Evolutionary conservation across 2,329 filamentous ascomycete species (phyloP).

Genomic region (Pseudogymnoascus sp.): DNA sequence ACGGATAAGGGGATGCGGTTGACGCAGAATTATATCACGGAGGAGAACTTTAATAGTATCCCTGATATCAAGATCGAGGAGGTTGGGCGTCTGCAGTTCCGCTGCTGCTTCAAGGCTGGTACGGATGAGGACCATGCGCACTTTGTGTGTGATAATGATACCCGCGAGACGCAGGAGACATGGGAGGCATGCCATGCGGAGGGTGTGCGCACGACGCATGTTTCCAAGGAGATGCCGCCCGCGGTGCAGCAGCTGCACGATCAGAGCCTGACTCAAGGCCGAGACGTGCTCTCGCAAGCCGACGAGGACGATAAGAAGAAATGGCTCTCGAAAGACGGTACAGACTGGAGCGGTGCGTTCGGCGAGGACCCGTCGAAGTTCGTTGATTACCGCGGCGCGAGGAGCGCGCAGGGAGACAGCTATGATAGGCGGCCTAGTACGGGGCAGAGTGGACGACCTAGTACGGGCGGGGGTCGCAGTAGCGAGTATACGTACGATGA

Average conservation of each 20-base stretch:
- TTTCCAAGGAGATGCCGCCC: constrained; percentile 67
- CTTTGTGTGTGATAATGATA: constrained; percentile 81
- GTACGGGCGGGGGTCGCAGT: neutral
- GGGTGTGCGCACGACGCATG: constrained; percentile 67
- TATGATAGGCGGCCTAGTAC: neutral
- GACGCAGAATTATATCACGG: constrained; percentile 87
- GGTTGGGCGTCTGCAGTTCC: constrained; percentile 75
- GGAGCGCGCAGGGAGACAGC: constrained; percentile 16
- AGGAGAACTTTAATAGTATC: constrained; percentile 62
- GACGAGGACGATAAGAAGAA: constrained; percentile 65
- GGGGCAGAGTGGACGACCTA: neutral
- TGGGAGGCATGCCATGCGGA: constrained; percentile 91
- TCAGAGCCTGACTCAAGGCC: constrained; percentile 67
- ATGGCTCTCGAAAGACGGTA: constrained; percentile 74
- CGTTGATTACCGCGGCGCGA: constrained; percentile 21
- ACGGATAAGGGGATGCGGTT: constrained; percentile 69
- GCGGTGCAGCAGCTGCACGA: constrained; percentile 72
- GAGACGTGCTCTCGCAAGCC: constrained; percentile 71
- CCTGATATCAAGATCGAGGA: constrained; percentile 73
- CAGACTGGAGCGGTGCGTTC: constrained; percentile 83
- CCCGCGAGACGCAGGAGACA: constrained; percentile 85
- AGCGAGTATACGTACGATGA: constrained; percentile 16
- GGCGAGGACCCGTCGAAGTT: constrained; percentile 59
- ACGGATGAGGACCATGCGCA: constrained; percentile 79
- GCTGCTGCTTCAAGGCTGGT: constrained; percentile 77